Evolutionary conservation across 345 rosid genomes (phyloP).

Genomic region (Hypericum perforatum): DNA sequence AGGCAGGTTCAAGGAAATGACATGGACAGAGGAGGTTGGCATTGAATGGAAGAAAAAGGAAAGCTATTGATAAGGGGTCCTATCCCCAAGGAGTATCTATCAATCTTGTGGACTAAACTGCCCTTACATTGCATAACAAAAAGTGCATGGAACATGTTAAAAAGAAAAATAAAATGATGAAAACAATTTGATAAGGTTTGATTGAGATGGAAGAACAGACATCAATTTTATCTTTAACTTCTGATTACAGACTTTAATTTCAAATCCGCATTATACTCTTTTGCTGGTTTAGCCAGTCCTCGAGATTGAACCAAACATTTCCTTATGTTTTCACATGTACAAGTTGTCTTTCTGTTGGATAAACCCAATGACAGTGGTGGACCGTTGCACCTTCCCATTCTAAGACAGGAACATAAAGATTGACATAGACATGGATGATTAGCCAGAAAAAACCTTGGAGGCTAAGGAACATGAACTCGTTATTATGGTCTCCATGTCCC

Average conservation of each 20-base stretch:
- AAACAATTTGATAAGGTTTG: neutral
- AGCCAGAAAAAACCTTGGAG: neutral
- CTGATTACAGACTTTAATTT: too few species aligned
- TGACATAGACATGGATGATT: constrained; percentile 30
- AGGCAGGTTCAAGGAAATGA: constrained; percentile 5
- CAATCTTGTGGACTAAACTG: neutral
- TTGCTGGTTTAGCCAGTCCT: too few species aligned
- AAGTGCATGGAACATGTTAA: neutral
- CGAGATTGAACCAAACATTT: neutral
- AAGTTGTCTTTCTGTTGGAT: constrained; percentile 25
- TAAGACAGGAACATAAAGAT: constrained; percentile 9
- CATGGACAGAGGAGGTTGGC: constrained; percentile 6
- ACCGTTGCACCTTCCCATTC: constrained; percentile 23
- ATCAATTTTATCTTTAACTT: neutral
- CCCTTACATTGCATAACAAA: too few species aligned
- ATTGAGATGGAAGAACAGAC: neutral
- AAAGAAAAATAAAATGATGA: constrained; percentile 4
- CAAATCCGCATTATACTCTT: too few species aligned
- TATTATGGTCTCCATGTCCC: constrained; percentile 5
- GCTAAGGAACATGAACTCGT: constrained; percentile 9
- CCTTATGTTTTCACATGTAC: constrained; percentile 10
- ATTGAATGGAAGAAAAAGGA: neutral
- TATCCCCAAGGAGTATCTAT: neutral
- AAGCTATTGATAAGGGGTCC: too few species aligned
- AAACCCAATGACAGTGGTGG: constrained; percentile 24